phyloP scores from a whole-genome alignment of 257 asterid species.

The Thymus quinquecostatus region DNA sequence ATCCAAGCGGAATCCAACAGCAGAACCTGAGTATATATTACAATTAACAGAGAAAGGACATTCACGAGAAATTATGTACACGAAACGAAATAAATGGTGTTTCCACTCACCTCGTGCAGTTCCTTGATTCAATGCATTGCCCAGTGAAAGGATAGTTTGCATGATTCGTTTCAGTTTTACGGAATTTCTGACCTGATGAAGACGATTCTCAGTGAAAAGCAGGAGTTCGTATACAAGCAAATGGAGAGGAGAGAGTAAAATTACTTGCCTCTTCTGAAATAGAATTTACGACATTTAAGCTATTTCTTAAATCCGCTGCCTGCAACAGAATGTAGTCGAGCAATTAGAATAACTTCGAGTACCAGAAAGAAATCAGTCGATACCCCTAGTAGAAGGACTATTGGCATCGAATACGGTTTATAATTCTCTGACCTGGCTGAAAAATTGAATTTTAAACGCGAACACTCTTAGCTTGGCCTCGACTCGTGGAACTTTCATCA shows the following conservation, averaged over 20 bases:
- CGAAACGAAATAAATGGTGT: neutral
- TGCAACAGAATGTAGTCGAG: slow-evolving; percentile 33
- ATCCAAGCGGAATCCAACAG: slow-evolving; percentile 88
- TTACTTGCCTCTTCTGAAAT: slow-evolving; percentile 76
- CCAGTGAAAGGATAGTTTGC: slow-evolving; percentile 81
- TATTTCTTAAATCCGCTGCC: slow-evolving; percentile 64
- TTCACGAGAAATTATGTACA: too few species aligned
- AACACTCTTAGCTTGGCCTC: slow-evolving; percentile 78
- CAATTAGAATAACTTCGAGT: neutral
- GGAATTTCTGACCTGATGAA: slow-evolving; percentile 74
- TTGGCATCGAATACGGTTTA: slow-evolving; percentile 9
- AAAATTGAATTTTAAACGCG: slow-evolving; percentile 70
- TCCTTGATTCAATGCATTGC: slow-evolving; percentile 91
- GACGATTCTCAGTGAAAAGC: slow-evolving; percentile 30
- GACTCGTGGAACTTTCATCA: slow-evolving; percentile 84
- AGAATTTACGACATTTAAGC: slow-evolving; percentile 63
- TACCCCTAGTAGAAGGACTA: neutral
- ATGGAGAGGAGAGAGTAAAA: slow-evolving; percentile 21
- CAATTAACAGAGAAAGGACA: too few species aligned
- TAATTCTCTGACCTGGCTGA: slow-evolving; percentile 56
- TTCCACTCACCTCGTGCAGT: slow-evolving; percentile 77
- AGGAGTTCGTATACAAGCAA: slow-evolving; percentile 6
- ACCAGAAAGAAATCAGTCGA: neutral
- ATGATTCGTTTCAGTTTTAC: slow-evolving; percentile 79
- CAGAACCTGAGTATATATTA: slow-evolving; percentile 63